Evolutionary conservation across 2,329 filamentous ascomycete species (phyloP), one percentile per base, ranked within the genome.

Genomic region (Claviceps sp.): DNA sequence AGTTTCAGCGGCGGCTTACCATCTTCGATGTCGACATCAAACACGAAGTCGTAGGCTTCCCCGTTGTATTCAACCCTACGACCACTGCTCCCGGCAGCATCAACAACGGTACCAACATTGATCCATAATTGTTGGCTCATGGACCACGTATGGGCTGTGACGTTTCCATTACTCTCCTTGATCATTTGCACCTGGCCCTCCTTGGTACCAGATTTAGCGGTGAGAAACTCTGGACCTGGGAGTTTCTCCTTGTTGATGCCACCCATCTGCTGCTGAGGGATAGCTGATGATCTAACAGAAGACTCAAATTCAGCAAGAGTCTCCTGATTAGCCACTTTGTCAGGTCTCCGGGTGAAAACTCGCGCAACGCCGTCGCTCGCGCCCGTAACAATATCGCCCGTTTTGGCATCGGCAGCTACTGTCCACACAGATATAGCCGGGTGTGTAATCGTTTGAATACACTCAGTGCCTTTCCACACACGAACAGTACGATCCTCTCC

Each of bases 121-220:
- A 88, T 74, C 90, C 90, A 96, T 64, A 89, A 75, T 50, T 81
- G 75, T 55, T 84, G 75, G 57, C 72, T 68, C 57, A 70, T 69
- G 13, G 90, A 94, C 91, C 91, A 97, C 55, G 87, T 83, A 63
- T 97, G 88, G 8, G 90, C 89, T 4, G 86, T 88, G 34, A 96
- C 77, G 50, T 81, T 87, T 46, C 88, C 88, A 61, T 95, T 84
- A 7, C 78, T 72, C 65, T 95, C 86, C 54, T 79, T 81, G 61
- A 96, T 91, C 81, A 95, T 94, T 61, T 94, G 85, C 5, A 95
- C 86, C 63, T 98, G 91, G 0, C 93, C 93, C 57, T 98, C 93
- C 67, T 95, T 95, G n/a, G 87, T 93, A 3, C 93, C 93, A 0
- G 82, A 81, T 59, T 89, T 90, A 52, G 79, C 79, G 51, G 82